These are phyloP conservation scores for Tremella mesenterica DNA, from an alignment of 768 basidiomycete genomes.

Conservation along the genomic window DNA sequence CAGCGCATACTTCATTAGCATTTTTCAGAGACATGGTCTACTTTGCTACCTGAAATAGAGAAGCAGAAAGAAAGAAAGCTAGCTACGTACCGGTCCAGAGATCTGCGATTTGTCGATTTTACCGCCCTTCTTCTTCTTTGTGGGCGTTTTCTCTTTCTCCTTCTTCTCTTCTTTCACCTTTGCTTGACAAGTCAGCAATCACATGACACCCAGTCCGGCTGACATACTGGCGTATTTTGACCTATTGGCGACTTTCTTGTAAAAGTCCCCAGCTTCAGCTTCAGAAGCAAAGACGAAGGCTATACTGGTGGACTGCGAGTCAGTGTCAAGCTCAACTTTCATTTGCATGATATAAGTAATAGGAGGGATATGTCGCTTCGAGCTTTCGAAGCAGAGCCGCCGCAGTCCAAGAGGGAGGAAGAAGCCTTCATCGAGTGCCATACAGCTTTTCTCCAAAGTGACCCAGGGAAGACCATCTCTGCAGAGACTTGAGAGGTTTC, in stretches of 20 bases:
- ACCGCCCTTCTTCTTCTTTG: conserved; percentile 50
- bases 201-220: background rate
- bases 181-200: conserved; percentile 8
- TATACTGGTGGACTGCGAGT: conserved; percentile 69
- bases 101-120: conserved; percentile 91
- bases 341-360: too few relatives aligned
- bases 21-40: too few relatives aligned
- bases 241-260: conserved; percentile 67
- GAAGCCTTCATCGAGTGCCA: too few relatives aligned
- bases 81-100: conserved; percentile 56
- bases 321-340: too few relatives aligned
- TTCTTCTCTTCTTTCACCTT: conserved; percentile 37
- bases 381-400: too few relatives aligned
- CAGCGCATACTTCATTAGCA: too few relatives aligned
- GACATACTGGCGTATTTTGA: conserved; percentile 54
- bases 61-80: background rate
- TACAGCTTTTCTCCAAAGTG: too few relatives aligned
- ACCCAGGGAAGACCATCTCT: too few relatives aligned
- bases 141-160: conserved; percentile 20
- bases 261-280: conserved; percentile 69
- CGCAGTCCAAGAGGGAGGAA: too few relatives aligned
- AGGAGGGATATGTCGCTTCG: too few relatives aligned
- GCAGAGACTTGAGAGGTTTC: too few relatives aligned
- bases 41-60: too few relatives aligned
- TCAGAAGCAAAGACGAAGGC: conserved; percentile 85